These are phyloP conservation scores for Trichosporon sp. DNA, from an alignment of 1,284 basidiomycete genomes.

Conservation along the genomic window DNA sequence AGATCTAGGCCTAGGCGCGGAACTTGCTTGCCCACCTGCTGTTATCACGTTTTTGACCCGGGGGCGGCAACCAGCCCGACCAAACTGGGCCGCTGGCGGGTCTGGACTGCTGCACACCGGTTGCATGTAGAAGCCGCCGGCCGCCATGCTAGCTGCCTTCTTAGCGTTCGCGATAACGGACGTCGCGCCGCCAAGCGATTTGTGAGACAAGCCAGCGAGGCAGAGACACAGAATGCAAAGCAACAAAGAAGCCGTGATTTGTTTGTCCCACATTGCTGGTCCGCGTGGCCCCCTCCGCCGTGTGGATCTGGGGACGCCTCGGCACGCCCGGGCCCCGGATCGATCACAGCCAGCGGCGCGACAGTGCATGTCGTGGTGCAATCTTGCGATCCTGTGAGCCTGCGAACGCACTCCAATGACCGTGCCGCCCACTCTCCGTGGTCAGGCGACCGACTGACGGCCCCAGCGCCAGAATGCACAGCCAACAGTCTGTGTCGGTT, in stretches of 20 bases:
- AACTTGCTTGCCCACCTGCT: conserved; percentile 9
- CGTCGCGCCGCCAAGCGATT: background rate
- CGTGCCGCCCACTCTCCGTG: background rate
- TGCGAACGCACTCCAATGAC: background rate
- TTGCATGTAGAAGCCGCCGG: conserved; percentile 4
- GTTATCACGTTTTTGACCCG: conserved; percentile 10
- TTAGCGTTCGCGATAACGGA: conserved; percentile 5
- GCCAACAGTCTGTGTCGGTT: background rate
- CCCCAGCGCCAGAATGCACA: background rate
- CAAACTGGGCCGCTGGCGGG: background rate
- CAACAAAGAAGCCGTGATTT: background rate
- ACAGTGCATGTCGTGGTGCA: too few species aligned
- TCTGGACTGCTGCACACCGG: background rate
- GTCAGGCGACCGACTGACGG: background rate
- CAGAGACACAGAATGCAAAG: background rate
- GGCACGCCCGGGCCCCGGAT: conserved; percentile 2
- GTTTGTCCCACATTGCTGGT: background rate
- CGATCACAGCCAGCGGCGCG: background rate
- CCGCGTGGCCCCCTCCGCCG: too few species aligned
- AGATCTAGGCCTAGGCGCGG: background rate
- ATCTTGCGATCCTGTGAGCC: background rate
- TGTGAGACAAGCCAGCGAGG: background rate
- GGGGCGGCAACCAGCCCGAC: background rate
- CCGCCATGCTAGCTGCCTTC: background rate
- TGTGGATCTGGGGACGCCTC: background rate